Conservation (phyloP, 495 filamentous ascomycete species). For the Symbiotaphrina buchneri region DNA sequence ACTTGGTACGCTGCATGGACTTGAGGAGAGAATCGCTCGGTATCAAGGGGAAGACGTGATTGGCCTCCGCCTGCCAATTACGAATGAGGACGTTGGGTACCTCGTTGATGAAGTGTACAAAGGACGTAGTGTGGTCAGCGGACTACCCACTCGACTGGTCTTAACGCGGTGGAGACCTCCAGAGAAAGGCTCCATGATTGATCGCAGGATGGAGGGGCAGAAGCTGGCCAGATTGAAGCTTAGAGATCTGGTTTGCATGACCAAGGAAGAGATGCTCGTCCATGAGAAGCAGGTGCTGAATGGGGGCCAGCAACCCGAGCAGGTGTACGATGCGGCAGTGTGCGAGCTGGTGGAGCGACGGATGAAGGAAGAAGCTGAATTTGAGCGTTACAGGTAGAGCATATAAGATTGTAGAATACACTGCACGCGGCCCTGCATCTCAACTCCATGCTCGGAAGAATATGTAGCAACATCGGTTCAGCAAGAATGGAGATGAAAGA, state of each 20-base stretch:
- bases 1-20: conserved; percentile 42
- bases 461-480: no score
- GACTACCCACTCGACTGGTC: conserved; percentile 50
- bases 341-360: conserved; percentile 38
- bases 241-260: conserved; percentile 77
- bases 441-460: no score
- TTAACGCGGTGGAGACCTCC: conserved; percentile 54
- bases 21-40: conserved; percentile 46
- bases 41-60: conserved; percentile 31
- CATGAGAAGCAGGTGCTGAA: conserved; percentile 69
- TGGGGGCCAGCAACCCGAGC: conserved; percentile 38
- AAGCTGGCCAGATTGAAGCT: conserved; percentile 38
- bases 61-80: conserved; percentile 60
- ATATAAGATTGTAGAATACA: no score
- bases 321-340: conserved; percentile 45
- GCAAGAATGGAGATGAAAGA: no score
- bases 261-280: conserved; percentile 69
- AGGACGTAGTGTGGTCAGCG: conserved; percentile 65
- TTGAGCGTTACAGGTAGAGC: no score
- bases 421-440: no score
- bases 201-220: conserved; percentile 28
- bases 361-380: conserved; percentile 34
- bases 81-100: conserved; percentile 58
- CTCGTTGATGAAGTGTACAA: conserved; percentile 75
- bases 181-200: conserved; percentile 14